Evolutionary conservation across 1,139 yeast genomes (phyloP).

Genomic region (Kodamaea arcana): DNA sequence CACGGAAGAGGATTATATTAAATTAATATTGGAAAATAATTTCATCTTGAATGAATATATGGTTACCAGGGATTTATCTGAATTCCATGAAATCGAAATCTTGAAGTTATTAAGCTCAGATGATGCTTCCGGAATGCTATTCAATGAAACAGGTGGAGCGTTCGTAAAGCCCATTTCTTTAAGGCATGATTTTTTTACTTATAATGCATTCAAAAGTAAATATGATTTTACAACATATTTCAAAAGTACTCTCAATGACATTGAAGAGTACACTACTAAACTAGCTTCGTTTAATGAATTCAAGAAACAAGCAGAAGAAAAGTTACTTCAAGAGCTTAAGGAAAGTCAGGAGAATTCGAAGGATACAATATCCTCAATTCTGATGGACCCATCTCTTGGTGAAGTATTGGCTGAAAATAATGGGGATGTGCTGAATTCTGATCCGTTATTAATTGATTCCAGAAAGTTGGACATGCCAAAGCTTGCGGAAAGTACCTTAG

Average conservation of each 20-base stretch:
- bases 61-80: conserved; percentile 25
- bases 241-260: background rate
- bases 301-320: no score
- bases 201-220: conserved; percentile 5
- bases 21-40: conserved; percentile 19
- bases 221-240: conserved; percentile 5
- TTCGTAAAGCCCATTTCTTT: conserved; percentile 12
- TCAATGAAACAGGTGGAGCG: conserved; percentile 10
- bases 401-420: no score
- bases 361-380: no score
- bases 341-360: no score
- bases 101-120: conserved; percentile 12
- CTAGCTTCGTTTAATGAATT: background rate
- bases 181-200: conserved; percentile 26
- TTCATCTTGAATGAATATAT: conserved; percentile 28
- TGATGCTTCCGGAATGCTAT: conserved; percentile 15
- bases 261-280: background rate
- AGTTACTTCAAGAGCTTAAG: no score
- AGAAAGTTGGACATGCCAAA: no score
- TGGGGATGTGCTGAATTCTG: no score
- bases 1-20: conserved; percentile 26
- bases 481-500: no score
- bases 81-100: conserved; percentile 30
- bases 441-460: no score
- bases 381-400: no score